A percentile compares a stretch with the other conserved stretches of the same genome.
These are phyloP conservation scores for Tylopilus sp. DNA, from an alignment of 768 basidiomycete genomes.

Conservation along the genomic window DNA sequence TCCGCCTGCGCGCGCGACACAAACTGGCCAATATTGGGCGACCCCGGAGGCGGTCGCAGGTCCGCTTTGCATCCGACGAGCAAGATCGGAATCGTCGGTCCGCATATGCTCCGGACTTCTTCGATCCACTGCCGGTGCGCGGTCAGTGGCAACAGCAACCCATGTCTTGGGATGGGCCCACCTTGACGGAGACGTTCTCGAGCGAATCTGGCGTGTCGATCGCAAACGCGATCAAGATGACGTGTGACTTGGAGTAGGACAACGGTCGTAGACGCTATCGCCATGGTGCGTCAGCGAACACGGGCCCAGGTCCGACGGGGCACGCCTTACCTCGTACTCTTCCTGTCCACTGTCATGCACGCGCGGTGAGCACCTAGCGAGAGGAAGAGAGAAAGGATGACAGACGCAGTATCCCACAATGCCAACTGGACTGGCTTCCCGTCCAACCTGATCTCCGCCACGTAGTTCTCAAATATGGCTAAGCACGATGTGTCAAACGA, in stretches of 20 bases:
- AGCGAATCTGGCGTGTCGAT: conserved; percentile 96
- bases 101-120: conserved; percentile 96
- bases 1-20: too few relatives aligned
- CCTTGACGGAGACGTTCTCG: conserved; percentile 94
- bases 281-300: too few relatives aligned
- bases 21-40: too few relatives aligned
- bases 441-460: conserved; percentile 96
- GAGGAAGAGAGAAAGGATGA: conserved; percentile 17
- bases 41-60: too few relatives aligned
- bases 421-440: conserved; percentile 97
- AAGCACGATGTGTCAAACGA: background rate
- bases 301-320: too few relatives aligned
- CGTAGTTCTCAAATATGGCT: conserved; percentile 97
- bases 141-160: too few relatives aligned
- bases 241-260: conserved; percentile 96
- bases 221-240: too few relatives aligned
- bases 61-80: conserved; percentile 97
- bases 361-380: background rate
- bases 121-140: conserved; percentile 81
- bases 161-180: too few relatives aligned
- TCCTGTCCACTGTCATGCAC: conserved; percentile 77
- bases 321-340: conserved; percentile 97
- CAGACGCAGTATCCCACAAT: conserved; percentile 98
- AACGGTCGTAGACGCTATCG: conserved; percentile 95
- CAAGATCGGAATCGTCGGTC: conserved; percentile 86